A percentile compares a stretch with the other conserved stretches of the same genome.
phyloP scores from a whole-genome alignment of 352 stramenopile genomes.

The Phytophthora citricola region DNA sequence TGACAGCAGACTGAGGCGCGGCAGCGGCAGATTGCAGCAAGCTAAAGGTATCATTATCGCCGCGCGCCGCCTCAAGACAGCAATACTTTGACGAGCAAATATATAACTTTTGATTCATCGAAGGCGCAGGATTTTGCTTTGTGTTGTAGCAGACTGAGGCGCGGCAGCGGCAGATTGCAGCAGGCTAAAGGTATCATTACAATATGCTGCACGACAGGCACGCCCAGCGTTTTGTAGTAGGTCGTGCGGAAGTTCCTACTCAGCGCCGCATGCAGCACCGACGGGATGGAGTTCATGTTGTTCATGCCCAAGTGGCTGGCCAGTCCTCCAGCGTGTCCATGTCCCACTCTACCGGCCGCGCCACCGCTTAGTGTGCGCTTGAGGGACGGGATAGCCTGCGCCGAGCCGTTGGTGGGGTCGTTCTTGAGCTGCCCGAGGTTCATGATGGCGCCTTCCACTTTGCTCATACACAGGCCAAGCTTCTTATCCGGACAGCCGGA shows the following conservation, averaged over 20 bases:
- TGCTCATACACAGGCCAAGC: slow-evolving; percentile 10
- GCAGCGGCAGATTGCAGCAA: slow-evolving; percentile 4
- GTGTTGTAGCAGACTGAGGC: background rate
- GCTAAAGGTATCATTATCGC: background rate
- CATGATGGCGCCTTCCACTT: slow-evolving; percentile 38
- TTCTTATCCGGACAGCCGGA: slow-evolving; percentile 1
- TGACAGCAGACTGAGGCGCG: slow-evolving; percentile 6
- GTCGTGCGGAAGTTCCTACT: too few relatives aligned
- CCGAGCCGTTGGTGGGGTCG: slow-evolving; percentile 52
- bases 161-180: too few relatives aligned
- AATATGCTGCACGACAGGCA: too few relatives aligned
- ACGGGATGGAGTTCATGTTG: slow-evolving; percentile 82
- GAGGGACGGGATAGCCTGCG: slow-evolving; percentile 79
- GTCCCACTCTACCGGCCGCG: slow-evolving; percentile 48
- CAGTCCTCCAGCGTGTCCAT: slow-evolving; percentile 43
- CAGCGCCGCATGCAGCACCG: slow-evolving; percentile 63
- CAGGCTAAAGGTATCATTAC: too few relatives aligned
- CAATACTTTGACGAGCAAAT: slow-evolving; percentile 18
- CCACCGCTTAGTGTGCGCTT: slow-evolving; percentile 87
- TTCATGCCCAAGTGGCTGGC: slow-evolving; percentile 74
- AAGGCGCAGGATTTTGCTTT: background rate
- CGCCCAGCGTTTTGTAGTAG: too few relatives aligned
- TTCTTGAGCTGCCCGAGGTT: slow-evolving; percentile 83
- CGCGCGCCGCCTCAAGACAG: slow-evolving; percentile 3
- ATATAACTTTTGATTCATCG: slow-evolving; percentile 35